Evolutionary conservation across 805 yeast species (phyloP).

Genomic region (Helenozyma rhizophorensis): DNA sequence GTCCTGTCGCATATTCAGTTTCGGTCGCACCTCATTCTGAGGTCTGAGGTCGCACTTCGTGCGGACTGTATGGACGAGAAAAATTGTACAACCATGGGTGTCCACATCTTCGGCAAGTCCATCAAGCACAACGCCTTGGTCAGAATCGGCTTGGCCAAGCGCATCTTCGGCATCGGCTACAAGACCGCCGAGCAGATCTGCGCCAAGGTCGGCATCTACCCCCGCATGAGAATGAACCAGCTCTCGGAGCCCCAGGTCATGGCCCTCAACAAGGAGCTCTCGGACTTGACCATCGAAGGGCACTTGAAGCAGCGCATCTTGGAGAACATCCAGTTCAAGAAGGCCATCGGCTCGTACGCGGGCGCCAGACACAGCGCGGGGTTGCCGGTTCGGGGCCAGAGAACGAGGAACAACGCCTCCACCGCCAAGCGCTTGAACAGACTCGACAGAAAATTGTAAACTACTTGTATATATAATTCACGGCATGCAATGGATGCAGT

Average conservation of each 20-base stretch:
- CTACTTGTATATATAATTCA: slow-evolving; percentile 1
- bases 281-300: slow-evolving; percentile 79
- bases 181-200: slow-evolving; percentile 70
- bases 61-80: too few species aligned
- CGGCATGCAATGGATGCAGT: too few species aligned
- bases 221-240: slow-evolving; percentile 92
- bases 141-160: slow-evolving; percentile 63
- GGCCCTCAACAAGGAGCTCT: slow-evolving; percentile 81
- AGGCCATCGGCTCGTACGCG: slow-evolving; percentile 75
- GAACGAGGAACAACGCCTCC: slow-evolving; percentile 83
- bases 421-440: slow-evolving; percentile 86
- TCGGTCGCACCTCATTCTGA: too few species aligned
- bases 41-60: too few species aligned
- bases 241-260: slow-evolving; percentile 82
- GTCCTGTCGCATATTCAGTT: too few species aligned
- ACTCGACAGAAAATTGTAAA: slow-evolving; percentile 49
- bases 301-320: slow-evolving; percentile 68
- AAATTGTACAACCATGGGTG: slow-evolving; percentile 35
- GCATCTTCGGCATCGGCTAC: slow-evolving; percentile 84
- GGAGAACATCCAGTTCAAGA: slow-evolving; percentile 74
- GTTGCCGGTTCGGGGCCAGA: slow-evolving; percentile 68
- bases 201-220: slow-evolving; percentile 86
- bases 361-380: slow-evolving; percentile 90
- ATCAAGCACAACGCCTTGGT: slow-evolving; percentile 41
- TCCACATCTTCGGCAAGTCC: slow-evolving; percentile 42